Evolutionary conservation across 2,329 filamentous ascomycete genomes (phyloP), one percentile per base, ranked within the genome.

Genomic region (Pyrenophora graminea): DNA sequence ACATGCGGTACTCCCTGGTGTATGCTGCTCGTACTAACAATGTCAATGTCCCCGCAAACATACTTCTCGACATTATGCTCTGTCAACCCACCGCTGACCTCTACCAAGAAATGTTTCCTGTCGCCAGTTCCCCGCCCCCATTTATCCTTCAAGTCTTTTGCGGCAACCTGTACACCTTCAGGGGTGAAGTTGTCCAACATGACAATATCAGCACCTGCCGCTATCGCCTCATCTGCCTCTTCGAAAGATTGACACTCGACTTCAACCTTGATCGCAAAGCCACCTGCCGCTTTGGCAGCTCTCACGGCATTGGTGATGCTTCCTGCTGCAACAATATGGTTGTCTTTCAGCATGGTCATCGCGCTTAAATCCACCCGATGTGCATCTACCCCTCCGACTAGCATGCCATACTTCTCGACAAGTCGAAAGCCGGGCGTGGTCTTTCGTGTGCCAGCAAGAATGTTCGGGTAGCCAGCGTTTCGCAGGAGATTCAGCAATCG

Each of bases 331-430:
- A 93, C 97, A 50, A 99, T 88, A 76, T 99, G 94, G 76, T 99
- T 99, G 76, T 99, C 94, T 79, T 99, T 99, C 59, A 99, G 82
- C 94, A 99, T 99, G 49, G 92, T 92, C 94, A 99, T 97, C 59
- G 87, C 84, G 72, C 73, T 77, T 2, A 99, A 80, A 72, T 99
- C 94, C 76, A 96, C 90, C 27, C 94, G 82, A 74, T 99, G 94
- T 2, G 87, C 85, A 75, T 99, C 94, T 13, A 91, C 92, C 9
- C 94, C 94, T 49, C 93, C 94, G 13, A 96, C 88, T 18, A 97
- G 79, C 88, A 99, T 97, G 62, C 91, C 94, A 74, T 99, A 99
- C 77, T 99, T 99, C 76, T 99, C 94, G 8, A 97, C 92, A 4
- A 97, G 78, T 9, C 94, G 83, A 77, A 97, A 99, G 0, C 94